phyloP scores from a whole-genome alignment of 305 asterid genomes.

The Petunia hybrid region DNA sequence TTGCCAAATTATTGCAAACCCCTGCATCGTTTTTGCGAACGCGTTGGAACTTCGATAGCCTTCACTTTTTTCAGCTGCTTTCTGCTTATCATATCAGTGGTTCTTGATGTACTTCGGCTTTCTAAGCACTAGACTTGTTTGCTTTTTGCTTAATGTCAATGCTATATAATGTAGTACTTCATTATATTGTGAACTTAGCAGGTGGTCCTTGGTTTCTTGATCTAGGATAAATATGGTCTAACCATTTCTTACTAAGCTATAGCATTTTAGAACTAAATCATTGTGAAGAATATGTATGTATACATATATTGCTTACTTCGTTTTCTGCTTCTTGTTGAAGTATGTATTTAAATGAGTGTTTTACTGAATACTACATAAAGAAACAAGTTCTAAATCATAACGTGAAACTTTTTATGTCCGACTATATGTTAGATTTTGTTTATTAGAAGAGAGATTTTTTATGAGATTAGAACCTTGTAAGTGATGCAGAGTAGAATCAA shows the following conservation, averaged over 20 bases:
- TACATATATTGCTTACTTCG: neutral
- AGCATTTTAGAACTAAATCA: neutral
- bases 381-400: neutral
- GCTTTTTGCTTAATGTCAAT: neutral
- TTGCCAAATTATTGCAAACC: constrained; percentile 92
- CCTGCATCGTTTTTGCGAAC: constrained; percentile 67
- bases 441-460: neutral
- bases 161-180: neutral
- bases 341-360: too few relatives aligned
- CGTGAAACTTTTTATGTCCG: neutral
- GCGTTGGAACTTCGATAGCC: constrained; percentile 74
- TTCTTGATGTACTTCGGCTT: constrained; percentile 73
- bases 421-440: neutral
- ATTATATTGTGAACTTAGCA: neutral
- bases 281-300: neutral
- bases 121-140: constrained; percentile 43
- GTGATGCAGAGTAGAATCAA: neutral
- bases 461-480: neutral
- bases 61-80: constrained; percentile 71
- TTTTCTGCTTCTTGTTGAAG: neutral
- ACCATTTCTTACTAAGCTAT: neutral
- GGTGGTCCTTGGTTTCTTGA: neutral
- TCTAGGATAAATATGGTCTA: neutral
- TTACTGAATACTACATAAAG: neutral
- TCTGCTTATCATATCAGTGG: constrained; percentile 63